Conservation (phyloP, 345 rosid genomes). For the Acer campestre region DNA sequence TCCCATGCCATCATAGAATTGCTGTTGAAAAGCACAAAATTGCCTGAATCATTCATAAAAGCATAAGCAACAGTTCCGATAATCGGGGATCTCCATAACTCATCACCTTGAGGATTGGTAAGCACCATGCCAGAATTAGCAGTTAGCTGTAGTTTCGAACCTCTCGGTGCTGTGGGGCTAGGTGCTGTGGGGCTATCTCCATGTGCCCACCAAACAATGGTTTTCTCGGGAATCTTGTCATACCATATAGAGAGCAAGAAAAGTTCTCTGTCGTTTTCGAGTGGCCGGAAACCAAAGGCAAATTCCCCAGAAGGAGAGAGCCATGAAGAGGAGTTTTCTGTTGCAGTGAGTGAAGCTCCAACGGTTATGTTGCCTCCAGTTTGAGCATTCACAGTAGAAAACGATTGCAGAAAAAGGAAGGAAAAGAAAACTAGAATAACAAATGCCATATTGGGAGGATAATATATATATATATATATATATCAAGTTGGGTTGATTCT, state of each 20-base stretch:
- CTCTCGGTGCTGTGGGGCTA: slow-evolving; percentile 12
- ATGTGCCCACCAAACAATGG: slow-evolving; percentile 32
- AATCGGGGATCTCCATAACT: background rate
- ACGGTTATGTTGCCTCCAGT: background rate
- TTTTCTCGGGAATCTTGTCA: slow-evolving; percentile 27
- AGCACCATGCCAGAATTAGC: slow-evolving; percentile 28
- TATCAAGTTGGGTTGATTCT: background rate
- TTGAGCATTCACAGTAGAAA: slow-evolving; percentile 5
- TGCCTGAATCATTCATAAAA: slow-evolving; percentile 13
- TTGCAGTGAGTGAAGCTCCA: slow-evolving; percentile 8
- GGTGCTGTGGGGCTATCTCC: slow-evolving; percentile 9
- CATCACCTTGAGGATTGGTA: slow-evolving; percentile 14
- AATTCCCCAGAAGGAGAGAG: slow-evolving; percentile 38
- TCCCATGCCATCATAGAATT: slow-evolving; percentile 3
- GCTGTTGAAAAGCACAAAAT: slow-evolving; percentile 4
- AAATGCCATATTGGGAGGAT: background rate
- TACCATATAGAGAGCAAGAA: slow-evolving; percentile 38
- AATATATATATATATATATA: too few species aligned
- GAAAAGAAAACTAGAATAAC: background rate
- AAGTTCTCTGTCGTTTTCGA: background rate
- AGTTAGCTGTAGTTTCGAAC: slow-evolving; percentile 26
- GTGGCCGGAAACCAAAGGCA: slow-evolving; percentile 33
- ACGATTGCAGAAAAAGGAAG: background rate
- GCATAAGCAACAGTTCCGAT: background rate
- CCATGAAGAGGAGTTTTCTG: slow-evolving; percentile 14